Evolutionary conservation across 2,329 filamentous ascomycete genomes (phyloP).

Genomic region (Alternaria viburni): DNA sequence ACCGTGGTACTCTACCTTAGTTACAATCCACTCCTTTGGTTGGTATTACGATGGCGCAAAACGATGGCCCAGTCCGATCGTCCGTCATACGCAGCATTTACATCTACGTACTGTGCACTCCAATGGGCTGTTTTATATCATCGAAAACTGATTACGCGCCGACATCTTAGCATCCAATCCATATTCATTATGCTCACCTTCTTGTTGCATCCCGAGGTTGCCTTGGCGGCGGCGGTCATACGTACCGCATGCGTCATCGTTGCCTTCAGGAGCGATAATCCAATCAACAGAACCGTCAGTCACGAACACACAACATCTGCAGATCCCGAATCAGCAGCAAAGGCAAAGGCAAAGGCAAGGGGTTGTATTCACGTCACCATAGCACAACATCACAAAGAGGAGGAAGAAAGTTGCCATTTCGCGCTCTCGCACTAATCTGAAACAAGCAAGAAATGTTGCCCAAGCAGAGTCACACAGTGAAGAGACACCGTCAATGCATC

Average conservation of each 20-base stretch:
- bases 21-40: background rate
- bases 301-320: background rate
- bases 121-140: background rate
- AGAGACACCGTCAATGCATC: background rate
- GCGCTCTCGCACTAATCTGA: background rate
- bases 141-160: background rate
- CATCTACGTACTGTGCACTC: background rate
- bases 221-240: background rate
- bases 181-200: background rate
- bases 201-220: background rate
- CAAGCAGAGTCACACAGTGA: background rate
- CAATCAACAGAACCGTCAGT: background rate
- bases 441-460: background rate
- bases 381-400: too few relatives aligned
- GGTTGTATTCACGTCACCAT: too few relatives aligned
- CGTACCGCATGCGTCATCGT: background rate
- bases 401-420: background rate
- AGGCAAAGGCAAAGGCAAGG: background rate
- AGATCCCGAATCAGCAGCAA: background rate
- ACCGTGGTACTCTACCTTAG: too few relatives aligned
- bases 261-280: background rate
- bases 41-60: background rate
- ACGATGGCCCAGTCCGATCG: background rate
- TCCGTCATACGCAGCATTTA: background rate
- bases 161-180: background rate